phyloP scores from a whole-genome alignment of 768 basidiomycete species.

The Stropharia rugosoannulata region DNA sequence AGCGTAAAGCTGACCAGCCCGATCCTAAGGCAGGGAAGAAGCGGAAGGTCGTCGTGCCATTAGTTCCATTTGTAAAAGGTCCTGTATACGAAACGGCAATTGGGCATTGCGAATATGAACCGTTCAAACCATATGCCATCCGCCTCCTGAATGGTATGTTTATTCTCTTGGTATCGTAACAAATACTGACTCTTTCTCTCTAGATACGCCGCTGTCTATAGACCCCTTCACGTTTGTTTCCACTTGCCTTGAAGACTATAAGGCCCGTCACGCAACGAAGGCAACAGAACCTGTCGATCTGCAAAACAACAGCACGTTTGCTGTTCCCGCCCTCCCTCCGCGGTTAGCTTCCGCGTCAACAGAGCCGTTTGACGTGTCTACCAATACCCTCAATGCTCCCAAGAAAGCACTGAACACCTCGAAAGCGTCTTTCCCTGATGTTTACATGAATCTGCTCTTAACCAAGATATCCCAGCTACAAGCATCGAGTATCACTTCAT shows the following conservation, averaged over 20 bases:
- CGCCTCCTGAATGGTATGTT: slow-evolving; percentile 82
- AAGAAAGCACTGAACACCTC: slow-evolving; percentile 34
- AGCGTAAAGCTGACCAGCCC: slow-evolving; percentile 63
- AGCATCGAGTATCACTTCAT: slow-evolving; percentile 59
- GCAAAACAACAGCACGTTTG: slow-evolving; percentile 34
- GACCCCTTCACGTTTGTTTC: slow-evolving; percentile 80
- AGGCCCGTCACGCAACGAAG: slow-evolving; percentile 21
- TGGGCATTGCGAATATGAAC: slow-evolving; percentile 65
- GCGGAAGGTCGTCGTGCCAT: slow-evolving; percentile 72
- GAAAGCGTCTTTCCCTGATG: slow-evolving; percentile 70
- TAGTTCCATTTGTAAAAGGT: slow-evolving; percentile 81
- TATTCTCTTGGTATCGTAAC: not conserved
- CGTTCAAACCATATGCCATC: slow-evolving; percentile 74
- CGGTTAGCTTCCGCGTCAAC: slow-evolving; percentile 23
- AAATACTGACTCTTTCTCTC: not conserved
- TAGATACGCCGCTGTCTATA: slow-evolving; percentile 72
- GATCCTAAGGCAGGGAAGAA: slow-evolving; percentile 61
- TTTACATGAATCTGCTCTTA: slow-evolving; percentile 57
- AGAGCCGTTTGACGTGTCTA: slow-evolving; percentile 11
- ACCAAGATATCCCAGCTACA: slow-evolving; percentile 61
- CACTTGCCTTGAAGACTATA: slow-evolving; percentile 36
- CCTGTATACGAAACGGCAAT: slow-evolving; percentile 77
- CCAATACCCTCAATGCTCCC: slow-evolving; percentile 12
- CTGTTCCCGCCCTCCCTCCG: slow-evolving; percentile 45
- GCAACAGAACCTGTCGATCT: slow-evolving; percentile 6